Conservation (phyloP, 2,329 filamentous ascomycete genomes). For the Paraphoma chrysanthemicola region DNA sequence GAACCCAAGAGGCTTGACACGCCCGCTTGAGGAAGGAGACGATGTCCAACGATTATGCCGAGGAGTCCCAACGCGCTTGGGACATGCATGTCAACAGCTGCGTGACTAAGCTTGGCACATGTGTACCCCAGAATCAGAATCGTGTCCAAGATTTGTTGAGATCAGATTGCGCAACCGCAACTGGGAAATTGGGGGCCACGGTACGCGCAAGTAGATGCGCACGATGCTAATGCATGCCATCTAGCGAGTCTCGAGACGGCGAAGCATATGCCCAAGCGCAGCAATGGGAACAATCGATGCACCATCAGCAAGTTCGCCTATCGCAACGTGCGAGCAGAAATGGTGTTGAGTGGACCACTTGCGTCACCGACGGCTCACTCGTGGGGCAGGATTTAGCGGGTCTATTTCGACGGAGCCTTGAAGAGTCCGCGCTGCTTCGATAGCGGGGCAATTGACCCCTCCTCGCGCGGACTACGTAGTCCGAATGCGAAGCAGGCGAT, state of each 20-base stretch:
- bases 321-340: not conserved
- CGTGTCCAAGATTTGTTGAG: not conserved
- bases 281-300: not conserved
- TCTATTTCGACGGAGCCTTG: not conserved
- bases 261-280: not conserved
- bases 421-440: not conserved
- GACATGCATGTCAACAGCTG: slow-evolving; percentile 1
- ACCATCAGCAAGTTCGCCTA: not conserved
- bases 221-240: not conserved
- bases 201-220: not conserved
- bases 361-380: not conserved
- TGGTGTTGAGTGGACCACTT: slow-evolving; percentile 3
- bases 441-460: slow-evolving; percentile 1
- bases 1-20: not conserved
- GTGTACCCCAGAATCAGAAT: not conserved
- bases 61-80: slow-evolving; percentile 1
- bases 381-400: slow-evolving; percentile 1
- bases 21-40: not conserved
- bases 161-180: slow-evolving; percentile 4
- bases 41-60: not conserved
- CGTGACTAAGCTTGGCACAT: slow-evolving; percentile 4
- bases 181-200: slow-evolving; percentile 11
- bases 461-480: not conserved
- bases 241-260: not conserved
- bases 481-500: not conserved